Base-by-base conservation (phyloP, 768 basidiomycete species). In the Ramaria sp. region DNA sequence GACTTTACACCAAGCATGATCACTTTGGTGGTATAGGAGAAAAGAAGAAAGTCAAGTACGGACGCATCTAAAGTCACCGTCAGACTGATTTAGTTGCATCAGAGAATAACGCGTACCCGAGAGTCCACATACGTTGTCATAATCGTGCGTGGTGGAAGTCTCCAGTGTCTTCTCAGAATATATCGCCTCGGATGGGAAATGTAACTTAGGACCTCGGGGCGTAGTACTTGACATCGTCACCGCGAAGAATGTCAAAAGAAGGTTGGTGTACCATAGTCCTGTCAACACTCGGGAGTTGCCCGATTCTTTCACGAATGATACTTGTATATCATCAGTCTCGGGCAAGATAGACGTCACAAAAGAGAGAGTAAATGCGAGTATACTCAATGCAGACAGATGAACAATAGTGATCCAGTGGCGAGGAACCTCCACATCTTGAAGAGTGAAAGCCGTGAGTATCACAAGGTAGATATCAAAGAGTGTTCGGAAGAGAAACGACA, bases 1-100 rank as follows among this genome's bases (percentile, higher is more conserved):
- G 85, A 75, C 1, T 74, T 75, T 69, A 90, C 82, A 2, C 91
- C 92, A 42, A 92, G 81, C 79, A 83, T 82, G 55, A 94, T 81
- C 13, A 96, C 88, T 59, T 86, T 83, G 0, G 91, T 93, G 38
- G 87, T 90, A 67, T 91, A 93, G 15, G 82, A 82, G 69, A 96
- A 96, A n/a, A 92, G 70, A 5, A 96, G 69, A 51, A 73, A 71
- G 56, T 78, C 79, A 75, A 77, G 80, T 0, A 77, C 71, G 4
- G 83, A 84, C 22, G 81, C 75, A 57, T 75, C 84, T 77, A 64
- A 15, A 37, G 38, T 41, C 7, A 37, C 4, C 22, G 19, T 57
- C 33, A 58, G 51, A 52, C 11, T 30, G n/a, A 19, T 24, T 50
- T 24, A 37, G 27, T 27, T 30, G 13, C 13, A 37, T 42, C 19